phyloP scores from a whole-genome alignment of 345 rosid genomes.

The Eucalyptus tenuipes region DNA sequence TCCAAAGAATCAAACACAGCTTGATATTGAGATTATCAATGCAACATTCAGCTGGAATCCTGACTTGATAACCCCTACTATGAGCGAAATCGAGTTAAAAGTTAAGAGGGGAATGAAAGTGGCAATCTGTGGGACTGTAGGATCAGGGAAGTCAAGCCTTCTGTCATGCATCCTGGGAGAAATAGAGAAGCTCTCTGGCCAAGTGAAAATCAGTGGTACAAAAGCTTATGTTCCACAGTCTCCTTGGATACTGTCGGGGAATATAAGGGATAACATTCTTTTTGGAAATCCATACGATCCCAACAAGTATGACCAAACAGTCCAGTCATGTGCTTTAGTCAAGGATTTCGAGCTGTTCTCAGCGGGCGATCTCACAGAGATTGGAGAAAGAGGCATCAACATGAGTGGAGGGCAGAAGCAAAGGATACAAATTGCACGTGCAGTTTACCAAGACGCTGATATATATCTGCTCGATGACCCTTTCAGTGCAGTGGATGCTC shows the following conservation, averaged over 20 bases:
- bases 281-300: constrained; percentile 55
- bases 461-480: constrained; percentile 90
- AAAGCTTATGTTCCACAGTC: constrained; percentile 88
- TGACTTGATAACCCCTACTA: constrained; percentile 36
- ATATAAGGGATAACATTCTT: constrained; percentile 70
- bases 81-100: constrained; percentile 42
- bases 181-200: constrained; percentile 60
- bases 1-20: constrained; percentile 22
- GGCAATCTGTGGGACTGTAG: constrained; percentile 83
- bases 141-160: constrained; percentile 87
- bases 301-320: constrained; percentile 43
- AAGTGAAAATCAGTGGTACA: constrained; percentile 61
- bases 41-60: constrained; percentile 77
- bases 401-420: constrained; percentile 99
- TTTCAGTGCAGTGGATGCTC: constrained; percentile 97
- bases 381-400: constrained; percentile 94
- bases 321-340: constrained; percentile 64
- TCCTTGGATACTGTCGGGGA: constrained; percentile 85
- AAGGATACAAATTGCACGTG: constrained; percentile 90
- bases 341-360: constrained; percentile 83
- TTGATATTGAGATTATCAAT: constrained; percentile 41
- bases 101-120: constrained; percentile 79
- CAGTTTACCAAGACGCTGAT: constrained; percentile 88
- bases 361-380: constrained; percentile 76
- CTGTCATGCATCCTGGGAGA: constrained; percentile 77